These are phyloP conservation scores for Quercus cerris DNA, from an alignment of 306 rosid species.

Conservation along the genomic window DNA sequence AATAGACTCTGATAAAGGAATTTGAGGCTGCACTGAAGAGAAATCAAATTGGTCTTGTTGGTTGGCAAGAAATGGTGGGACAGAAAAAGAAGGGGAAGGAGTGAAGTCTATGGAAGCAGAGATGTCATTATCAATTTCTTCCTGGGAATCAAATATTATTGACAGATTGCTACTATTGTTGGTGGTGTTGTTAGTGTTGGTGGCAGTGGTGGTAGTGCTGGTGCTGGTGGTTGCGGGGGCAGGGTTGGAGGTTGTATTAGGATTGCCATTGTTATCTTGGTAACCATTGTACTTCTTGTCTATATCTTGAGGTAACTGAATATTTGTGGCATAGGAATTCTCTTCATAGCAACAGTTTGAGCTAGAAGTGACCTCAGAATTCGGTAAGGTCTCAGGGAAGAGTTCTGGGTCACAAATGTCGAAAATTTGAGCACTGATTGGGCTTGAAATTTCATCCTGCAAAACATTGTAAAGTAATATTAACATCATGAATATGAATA, in stretches of 20 bases:
- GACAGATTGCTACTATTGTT: constrained; percentile 45
- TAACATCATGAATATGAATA: constrained; percentile 26
- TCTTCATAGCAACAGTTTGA: constrained; percentile 76
- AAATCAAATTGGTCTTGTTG: constrained; percentile 60
- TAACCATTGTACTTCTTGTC: constrained; percentile 37
- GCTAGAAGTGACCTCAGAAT: constrained; percentile 75
- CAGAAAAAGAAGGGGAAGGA: constrained; percentile 50
- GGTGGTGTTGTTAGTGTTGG: constrained; percentile 18
- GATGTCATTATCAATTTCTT: constrained; percentile 81
- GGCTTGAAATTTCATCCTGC: constrained; percentile 94
- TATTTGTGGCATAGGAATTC: constrained; percentile 50
- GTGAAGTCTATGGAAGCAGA: constrained; percentile 92
- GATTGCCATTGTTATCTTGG: constrained; percentile 38
- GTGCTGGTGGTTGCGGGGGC: constrained; percentile 7
- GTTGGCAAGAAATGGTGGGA: constrained; percentile 41
- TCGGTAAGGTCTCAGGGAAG: constrained; percentile 71
- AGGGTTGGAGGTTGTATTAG: constrained; percentile 29
- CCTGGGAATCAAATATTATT: constrained; percentile 66
- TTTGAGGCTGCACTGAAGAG: constrained; percentile 48
- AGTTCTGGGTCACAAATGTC: constrained; percentile 69
- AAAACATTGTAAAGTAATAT: constrained; percentile 31
- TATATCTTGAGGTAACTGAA: constrained; percentile 44
- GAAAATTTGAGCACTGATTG: constrained; percentile 57
- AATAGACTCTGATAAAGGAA: constrained; percentile 44
- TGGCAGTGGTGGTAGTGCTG: constrained; percentile 1